Evolutionary conservation across 2,329 filamentous ascomycete genomes (phyloP), one percentile per base, ranked within the genome.

Genomic region (Colletotrichum tamarilloi): DNA sequence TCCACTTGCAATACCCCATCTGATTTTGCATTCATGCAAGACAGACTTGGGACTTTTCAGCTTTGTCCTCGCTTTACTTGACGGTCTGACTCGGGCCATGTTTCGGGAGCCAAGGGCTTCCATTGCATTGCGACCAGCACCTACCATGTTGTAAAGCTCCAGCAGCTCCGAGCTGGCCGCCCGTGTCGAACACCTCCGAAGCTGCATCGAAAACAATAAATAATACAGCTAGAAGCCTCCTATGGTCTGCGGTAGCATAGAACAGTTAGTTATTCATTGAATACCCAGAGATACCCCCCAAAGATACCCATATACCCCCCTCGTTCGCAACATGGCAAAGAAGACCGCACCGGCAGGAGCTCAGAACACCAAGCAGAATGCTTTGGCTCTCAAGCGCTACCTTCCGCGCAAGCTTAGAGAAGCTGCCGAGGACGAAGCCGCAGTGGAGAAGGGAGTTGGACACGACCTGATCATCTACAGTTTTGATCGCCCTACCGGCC

Each of bases 381-480:
- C 71, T 38, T 35, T 73, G 49, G 71, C 71, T 26, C 71, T 73
- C 11, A 73, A 73, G 62, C 55, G 71, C 64, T 73, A 73, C 59
- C 46, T 73, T 11, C 71, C 71, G 8, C 71, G 71, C 67, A 73
- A 73, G 71, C 55, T 73, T 56, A 42, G 71, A 52, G 71, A 73
- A 30, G 71, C 71, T 57, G 71, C 71, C 60, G 71, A 73, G 56
- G 71, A 73, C 71, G 71, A 73, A 55, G 71, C 71, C 56, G 71
- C 68, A 67, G 71, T 73, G 24, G 71, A 73, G 71, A 73, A 73
- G 71, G 71, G 71, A 30, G 55, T 69, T 22, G 71, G 71, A 16
- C 71, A 73, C 49, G 71, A 73, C 67, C 38, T 73, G 32, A 73
- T 69, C 58, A 63, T 78, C 53, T 78, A 76, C 72, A 76, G 75